A percentile compares a stretch with the other conserved stretches of the same genome.
These are phyloP conservation scores for Ilex aquifolium DNA, from an alignment of 257 asterid genomes.

Conservation along the genomic window DNA sequence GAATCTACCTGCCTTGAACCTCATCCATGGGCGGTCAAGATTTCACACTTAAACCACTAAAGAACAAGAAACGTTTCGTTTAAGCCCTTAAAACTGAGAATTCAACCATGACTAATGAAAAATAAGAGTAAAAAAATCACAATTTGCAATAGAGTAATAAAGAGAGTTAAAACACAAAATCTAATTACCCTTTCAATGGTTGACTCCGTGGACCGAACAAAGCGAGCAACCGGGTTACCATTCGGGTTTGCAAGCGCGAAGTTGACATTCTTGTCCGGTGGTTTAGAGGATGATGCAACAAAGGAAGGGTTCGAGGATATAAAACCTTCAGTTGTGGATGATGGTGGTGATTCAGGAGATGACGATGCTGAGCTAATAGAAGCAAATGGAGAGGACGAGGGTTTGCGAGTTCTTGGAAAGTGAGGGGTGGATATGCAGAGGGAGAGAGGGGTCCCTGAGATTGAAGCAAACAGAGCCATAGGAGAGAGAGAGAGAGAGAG, in stretches of 20 bases:
- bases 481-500: conserved; percentile 5
- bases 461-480: conserved; percentile 48
- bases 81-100: too few species aligned
- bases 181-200: conserved; percentile 54
- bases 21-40: too few species aligned
- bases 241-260: conserved; percentile 37
- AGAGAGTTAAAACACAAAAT: not conserved
- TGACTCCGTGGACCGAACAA: conserved; percentile 56
- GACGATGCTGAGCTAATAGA: conserved; percentile 34
- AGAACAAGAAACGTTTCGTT: too few species aligned
- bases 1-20: too few species aligned
- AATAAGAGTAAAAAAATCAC: not conserved
- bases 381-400: conserved; percentile 23
- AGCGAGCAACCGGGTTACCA: conserved; percentile 42
- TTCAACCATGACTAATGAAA: not conserved
- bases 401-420: conserved; percentile 16
- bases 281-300: conserved; percentile 29
- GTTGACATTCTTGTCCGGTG: conserved; percentile 25
- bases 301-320: conserved; percentile 24
- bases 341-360: conserved; percentile 41
- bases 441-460: conserved; percentile 29
- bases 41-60: too few species aligned
- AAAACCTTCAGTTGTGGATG: conserved; percentile 25
- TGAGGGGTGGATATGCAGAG: conserved; percentile 23
- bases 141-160: too few species aligned